These are phyloP conservation scores for Phytophthora idaei DNA, from an alignment of 352 stramenopile species.

Conservation along the genomic window DNA sequence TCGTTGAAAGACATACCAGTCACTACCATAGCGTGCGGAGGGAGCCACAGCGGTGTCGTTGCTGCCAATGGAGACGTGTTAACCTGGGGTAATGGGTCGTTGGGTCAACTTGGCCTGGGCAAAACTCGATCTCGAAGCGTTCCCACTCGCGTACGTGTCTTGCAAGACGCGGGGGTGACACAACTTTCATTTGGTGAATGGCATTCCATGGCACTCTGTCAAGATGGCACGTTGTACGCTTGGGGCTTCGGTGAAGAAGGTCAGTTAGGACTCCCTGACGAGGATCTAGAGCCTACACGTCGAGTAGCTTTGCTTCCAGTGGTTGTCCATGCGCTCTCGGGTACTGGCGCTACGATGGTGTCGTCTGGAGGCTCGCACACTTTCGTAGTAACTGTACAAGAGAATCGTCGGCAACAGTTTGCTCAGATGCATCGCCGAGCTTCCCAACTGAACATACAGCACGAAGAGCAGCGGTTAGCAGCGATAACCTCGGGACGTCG, in stretches of 20 bases:
- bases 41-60: constrained; percentile 62
- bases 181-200: constrained; percentile 71
- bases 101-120: constrained; percentile 63
- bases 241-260: constrained; percentile 83
- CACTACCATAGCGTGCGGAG: constrained; percentile 53
- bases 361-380: constrained; percentile 64
- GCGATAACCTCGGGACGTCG: constrained; percentile 7
- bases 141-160: constrained; percentile 50
- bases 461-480: constrained; percentile 29
- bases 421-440: constrained; percentile 45
- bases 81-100: constrained; percentile 60
- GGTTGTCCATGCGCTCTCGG: constrained; percentile 52
- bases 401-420: constrained; percentile 53
- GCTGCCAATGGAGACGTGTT: constrained; percentile 52
- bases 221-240: constrained; percentile 54
- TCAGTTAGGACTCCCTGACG: constrained; percentile 56
- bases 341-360: constrained; percentile 61
- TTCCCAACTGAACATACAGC: constrained; percentile 40
- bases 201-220: constrained; percentile 73
- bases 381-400: constrained; percentile 70
- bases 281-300: constrained; percentile 45
- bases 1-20: constrained; percentile 42
- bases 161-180: constrained; percentile 47
- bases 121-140: constrained; percentile 41
- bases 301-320: constrained; percentile 52